phyloP scores from a whole-genome alignment of 352 stramenopile species.

The Phytophthora crassamura region DNA sequence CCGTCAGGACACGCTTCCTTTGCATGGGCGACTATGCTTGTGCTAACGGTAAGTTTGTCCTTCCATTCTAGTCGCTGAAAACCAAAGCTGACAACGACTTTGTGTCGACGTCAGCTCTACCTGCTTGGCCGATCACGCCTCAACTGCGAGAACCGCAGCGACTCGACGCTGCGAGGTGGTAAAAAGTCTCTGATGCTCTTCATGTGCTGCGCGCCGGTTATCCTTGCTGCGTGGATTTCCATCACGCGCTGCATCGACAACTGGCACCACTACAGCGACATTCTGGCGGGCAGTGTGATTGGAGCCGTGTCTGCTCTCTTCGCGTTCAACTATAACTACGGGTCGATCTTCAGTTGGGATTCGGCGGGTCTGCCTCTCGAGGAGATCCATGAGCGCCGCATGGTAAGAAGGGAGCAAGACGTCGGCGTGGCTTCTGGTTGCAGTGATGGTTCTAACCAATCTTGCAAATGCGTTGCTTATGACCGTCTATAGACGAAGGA shows the following conservation, averaged over 20 bases:
- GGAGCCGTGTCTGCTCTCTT: constrained; percentile 50
- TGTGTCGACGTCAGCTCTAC: constrained; percentile 50
- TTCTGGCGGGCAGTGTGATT: constrained; percentile 69
- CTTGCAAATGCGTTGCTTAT: neutral
- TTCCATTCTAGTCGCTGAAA: neutral
- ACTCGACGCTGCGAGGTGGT: constrained; percentile 54
- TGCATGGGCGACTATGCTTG: constrained; percentile 74
- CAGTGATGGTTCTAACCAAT: constrained; percentile 14
- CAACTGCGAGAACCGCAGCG: constrained; percentile 62
- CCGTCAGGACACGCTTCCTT: constrained; percentile 82
- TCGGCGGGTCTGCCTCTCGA: constrained; percentile 63
- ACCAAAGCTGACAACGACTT: neutral
- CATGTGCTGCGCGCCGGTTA: constrained; percentile 62
- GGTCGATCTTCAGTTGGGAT: constrained; percentile 68
- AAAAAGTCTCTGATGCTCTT: constrained; percentile 75
- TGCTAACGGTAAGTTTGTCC: constrained; percentile 63
- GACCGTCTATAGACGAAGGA: constrained; percentile 14
- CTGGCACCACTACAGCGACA: constrained; percentile 88
- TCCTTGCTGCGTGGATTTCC: constrained; percentile 74
- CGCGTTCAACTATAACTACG: constrained; percentile 77
- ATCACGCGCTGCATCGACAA: constrained; percentile 85
- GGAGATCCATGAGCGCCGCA: constrained; percentile 53
- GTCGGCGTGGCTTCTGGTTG: neutral
- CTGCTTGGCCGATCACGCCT: constrained; percentile 73
- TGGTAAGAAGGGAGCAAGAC: constrained; percentile 42